Percentiles rank a stretch among this genome's conserved stretches.
These are phyloP conservation scores for Pistacia vera DNA, from an alignment of 345 rosid species.

Conservation along the genomic window DNA sequence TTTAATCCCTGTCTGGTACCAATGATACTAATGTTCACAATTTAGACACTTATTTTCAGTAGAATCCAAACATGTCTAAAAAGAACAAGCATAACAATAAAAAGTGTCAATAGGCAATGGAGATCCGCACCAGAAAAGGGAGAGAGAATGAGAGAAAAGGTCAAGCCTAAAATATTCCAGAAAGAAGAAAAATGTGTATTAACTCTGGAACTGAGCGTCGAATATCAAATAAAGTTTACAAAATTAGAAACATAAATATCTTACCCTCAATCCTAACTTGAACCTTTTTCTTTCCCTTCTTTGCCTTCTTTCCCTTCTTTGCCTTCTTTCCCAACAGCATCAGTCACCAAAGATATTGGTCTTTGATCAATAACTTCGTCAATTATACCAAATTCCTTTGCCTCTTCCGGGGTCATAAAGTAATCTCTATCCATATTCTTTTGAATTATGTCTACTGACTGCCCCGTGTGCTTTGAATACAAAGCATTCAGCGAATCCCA, in stretches of 20 bases:
- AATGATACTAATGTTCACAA: not conserved
- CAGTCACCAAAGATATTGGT: constrained; percentile 79
- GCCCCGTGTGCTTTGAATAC: constrained; percentile 81
- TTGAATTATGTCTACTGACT: constrained; percentile 68
- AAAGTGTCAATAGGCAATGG: not conserved
- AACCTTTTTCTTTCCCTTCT: constrained; percentile 65
- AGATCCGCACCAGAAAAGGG: not conserved
- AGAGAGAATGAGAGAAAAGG: not conserved
- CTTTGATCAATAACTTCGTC: constrained; percentile 94
- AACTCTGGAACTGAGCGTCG: constrained; percentile 18
- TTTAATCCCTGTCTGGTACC: not conserved
- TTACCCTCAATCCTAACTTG: constrained; percentile 41
- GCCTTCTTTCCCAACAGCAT: constrained; percentile 67
- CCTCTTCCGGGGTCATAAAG: constrained; percentile 94
- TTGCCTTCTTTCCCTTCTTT: constrained; percentile 64
- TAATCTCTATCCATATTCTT: constrained; percentile 96
- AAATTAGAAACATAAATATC: constrained; percentile 11
- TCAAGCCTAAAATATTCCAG: constrained; percentile 5
- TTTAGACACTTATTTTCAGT: not conserved
- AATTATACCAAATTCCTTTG: constrained; percentile 90
- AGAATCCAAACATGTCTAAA: not conserved
- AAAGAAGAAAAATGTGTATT: not conserved
- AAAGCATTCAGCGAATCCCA: constrained; percentile 86
- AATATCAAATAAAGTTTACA: not conserved
- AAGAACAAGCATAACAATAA: not conserved